These are phyloP conservation scores for Mortierella sp. DNA, from an alignment of 371 early-diverging fungal species.

Conservation along the genomic window DNA sequence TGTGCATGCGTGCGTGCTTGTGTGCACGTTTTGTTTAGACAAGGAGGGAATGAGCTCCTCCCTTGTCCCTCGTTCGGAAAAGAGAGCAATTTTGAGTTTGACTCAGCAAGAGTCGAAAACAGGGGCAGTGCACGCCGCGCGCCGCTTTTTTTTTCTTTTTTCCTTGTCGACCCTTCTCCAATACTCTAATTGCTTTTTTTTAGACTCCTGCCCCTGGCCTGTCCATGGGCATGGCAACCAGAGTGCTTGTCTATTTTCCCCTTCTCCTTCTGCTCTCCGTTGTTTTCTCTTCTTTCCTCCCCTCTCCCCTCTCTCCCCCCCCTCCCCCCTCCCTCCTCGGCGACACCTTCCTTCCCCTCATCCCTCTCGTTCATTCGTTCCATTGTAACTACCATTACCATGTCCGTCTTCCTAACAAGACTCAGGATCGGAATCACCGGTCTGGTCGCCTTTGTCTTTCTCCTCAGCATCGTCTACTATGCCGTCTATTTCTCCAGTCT, in stretches of 20 bases:
- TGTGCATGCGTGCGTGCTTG: background rate
- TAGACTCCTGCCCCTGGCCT: background rate
- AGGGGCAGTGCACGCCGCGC: background rate
- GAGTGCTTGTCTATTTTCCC: background rate
- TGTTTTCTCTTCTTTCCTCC: background rate
- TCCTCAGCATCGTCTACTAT: background rate
- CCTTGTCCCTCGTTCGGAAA: too few relatives aligned
- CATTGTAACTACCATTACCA: background rate
- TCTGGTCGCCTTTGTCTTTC: background rate
- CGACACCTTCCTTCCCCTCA: background rate
- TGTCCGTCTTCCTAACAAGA: conserved; percentile 5
- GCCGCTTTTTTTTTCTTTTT: background rate
- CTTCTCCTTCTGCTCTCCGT: background rate
- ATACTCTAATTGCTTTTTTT: too few relatives aligned
- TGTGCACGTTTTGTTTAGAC: background rate
- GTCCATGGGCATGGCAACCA: background rate
- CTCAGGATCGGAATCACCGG: background rate
- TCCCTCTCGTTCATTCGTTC: background rate
- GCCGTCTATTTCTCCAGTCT: background rate
- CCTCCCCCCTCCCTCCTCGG: background rate
- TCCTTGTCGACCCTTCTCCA: background rate
- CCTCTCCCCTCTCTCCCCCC: background rate
- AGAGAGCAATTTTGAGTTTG: background rate
- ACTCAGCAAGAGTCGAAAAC: background rate
- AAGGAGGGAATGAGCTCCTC: too few relatives aligned